Evolutionary conservation across 768 basidiomycete genomes (phyloP).

Genomic region (Boletus huronensis): DNA sequence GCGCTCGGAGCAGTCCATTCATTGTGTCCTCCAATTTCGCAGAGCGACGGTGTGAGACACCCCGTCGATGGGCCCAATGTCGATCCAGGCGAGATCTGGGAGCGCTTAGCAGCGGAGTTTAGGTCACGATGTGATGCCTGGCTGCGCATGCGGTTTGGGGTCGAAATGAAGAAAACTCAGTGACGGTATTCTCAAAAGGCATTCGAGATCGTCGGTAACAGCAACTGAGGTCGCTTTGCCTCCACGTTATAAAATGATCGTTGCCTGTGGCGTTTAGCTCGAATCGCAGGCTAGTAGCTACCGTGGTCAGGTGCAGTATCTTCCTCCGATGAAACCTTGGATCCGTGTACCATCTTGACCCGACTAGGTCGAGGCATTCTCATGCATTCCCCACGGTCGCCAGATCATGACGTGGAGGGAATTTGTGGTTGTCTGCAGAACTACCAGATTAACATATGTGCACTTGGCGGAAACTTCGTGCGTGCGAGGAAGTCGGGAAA

Average conservation of each 20-base stretch:
- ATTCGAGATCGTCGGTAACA: neutral
- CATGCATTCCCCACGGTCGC: conserved; percentile 14
- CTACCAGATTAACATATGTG: conserved; percentile 12
- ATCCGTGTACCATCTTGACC: conserved; percentile 1
- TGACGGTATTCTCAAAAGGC: neutral
- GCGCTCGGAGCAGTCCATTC: neutral
- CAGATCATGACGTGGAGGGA: neutral
- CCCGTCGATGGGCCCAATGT: neutral
- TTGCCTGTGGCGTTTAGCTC: conserved; percentile 17
- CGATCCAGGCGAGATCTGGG: no score
- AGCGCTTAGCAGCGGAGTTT: neutral
- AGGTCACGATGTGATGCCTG: neutral
- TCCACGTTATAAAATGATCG: neutral
- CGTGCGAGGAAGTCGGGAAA: neutral
- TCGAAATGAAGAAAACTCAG: neutral
- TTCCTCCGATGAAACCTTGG: conserved; percentile 8
- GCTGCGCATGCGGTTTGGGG: neutral
- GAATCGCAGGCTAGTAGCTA: neutral
- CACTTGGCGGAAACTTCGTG: conserved; percentile 11
- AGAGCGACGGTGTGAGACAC: neutral
- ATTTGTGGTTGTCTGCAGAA: neutral
- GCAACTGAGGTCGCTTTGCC: conserved; percentile 7
- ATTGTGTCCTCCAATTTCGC: neutral
- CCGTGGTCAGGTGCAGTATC: conserved; percentile 3
- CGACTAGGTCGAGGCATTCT: conserved; percentile 17